Evolutionary conservation across 306 rosid genomes (phyloP).

Genomic region (Trifolium fragiferum): DNA sequence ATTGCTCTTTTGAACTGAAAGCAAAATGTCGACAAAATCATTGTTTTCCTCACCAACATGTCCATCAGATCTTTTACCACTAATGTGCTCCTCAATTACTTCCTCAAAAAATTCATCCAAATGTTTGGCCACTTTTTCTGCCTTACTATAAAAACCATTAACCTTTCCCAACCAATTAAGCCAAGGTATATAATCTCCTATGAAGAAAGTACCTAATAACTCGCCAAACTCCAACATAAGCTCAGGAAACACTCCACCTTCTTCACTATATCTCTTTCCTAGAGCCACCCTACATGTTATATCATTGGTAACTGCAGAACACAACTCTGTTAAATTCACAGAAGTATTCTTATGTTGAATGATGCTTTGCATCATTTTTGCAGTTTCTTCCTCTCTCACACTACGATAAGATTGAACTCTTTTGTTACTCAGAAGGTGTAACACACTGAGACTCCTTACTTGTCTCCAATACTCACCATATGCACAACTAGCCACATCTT

Average conservation of each 20-base stretch:
- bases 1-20: not conserved
- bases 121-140: conserved; percentile 21
- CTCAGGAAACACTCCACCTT: conserved; percentile 35
- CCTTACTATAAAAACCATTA: conserved; percentile 33
- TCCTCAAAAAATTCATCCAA: conserved; percentile 32
- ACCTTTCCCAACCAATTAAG: conserved; percentile 40
- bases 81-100: conserved; percentile 23
- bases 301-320: conserved; percentile 32
- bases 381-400: conserved; percentile 34
- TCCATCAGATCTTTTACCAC: not conserved
- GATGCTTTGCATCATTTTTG: not conserved
- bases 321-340: conserved; percentile 30
- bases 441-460: conserved; percentile 24
- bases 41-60: not conserved
- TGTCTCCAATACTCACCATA: conserved; percentile 41
- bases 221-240: conserved; percentile 32
- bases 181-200: conserved; percentile 42
- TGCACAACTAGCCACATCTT: conserved; percentile 17
- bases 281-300: conserved; percentile 33
- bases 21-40: not conserved
- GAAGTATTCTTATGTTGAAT: conserved; percentile 1
- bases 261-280: conserved; percentile 36
- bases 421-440: conserved; percentile 35
- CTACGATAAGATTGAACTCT: conserved; percentile 25
- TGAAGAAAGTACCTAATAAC: conserved; percentile 22